Percentiles rank a stretch among this genome's conserved stretches.
These are phyloP conservation scores for Coemansia biformis DNA, from an alignment of 192 early-diverging fungal genomes.

Conservation along the genomic window DNA sequence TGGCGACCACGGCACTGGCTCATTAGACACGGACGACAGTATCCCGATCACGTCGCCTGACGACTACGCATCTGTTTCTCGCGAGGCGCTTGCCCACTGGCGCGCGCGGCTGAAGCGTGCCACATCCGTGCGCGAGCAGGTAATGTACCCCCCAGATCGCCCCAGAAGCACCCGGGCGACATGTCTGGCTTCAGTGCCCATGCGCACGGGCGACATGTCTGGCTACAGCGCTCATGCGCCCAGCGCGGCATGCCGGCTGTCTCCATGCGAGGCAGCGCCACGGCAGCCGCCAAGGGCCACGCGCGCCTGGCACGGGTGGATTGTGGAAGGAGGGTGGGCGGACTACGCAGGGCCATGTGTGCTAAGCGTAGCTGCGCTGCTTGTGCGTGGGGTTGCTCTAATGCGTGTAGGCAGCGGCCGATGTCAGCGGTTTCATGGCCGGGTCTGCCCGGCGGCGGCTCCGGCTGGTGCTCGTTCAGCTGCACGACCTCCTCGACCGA, in stretches of 20 bases:
- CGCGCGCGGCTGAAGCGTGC: conserved; percentile 32
- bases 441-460: conserved; percentile 31
- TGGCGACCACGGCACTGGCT: not conserved
- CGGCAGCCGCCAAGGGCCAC: too few relatives aligned
- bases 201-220: too few relatives aligned
- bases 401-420: conserved; percentile 31
- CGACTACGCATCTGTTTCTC: conserved; percentile 19
- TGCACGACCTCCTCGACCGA: conserved; percentile 29
- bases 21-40: conserved; percentile 22
- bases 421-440: conserved; percentile 29
- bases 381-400: too few relatives aligned
- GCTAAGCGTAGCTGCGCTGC: not conserved
- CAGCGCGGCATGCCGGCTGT: too few relatives aligned
- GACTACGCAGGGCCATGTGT: too few relatives aligned
- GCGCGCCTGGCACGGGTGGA: too few relatives aligned
- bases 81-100: conserved; percentile 36
- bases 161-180: too few relatives aligned
- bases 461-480: conserved; percentile 37
- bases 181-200: too few relatives aligned
- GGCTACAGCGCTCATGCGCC: too few relatives aligned
- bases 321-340: too few relatives aligned
- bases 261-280: too few relatives aligned
- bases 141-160: conserved; percentile 5
- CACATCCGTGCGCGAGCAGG: conserved; percentile 21
- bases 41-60: conserved; percentile 12